Evolutionary conservation across 2,329 filamentous ascomycete species (phyloP).

Genomic region (Ophiobolus disseminans): DNA sequence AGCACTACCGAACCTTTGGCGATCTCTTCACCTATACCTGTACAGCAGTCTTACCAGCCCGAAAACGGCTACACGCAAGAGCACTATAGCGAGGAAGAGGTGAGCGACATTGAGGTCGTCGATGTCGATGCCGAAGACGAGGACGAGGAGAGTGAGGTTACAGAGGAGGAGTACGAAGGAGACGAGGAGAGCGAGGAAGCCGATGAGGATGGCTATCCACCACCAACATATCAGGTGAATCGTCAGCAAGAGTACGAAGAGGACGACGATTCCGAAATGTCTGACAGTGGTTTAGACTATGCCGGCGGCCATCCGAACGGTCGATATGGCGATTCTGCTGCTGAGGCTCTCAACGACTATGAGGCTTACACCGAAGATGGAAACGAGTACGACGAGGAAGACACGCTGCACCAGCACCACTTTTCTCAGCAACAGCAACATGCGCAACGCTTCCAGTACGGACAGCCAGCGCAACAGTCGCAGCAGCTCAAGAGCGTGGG

Average conservation of each 20-base stretch:
- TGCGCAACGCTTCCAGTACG: neutral
- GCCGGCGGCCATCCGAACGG: conserved; percentile 13
- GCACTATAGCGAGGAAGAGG: conserved; percentile 17
- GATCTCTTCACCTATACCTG: conserved; percentile 32
- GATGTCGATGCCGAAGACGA: conserved; percentile 18
- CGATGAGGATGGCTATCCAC: conserved; percentile 1
- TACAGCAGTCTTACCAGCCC: conserved; percentile 26
- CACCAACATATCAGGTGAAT: conserved; percentile 1
- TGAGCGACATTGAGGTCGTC: conserved; percentile 14
- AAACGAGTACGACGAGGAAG: conserved; percentile 15
- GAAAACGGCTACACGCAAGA: conserved; percentile 12
- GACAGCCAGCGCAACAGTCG: neutral
- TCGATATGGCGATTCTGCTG: neutral
- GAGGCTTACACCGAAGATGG: conserved; percentile 15
- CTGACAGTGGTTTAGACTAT: conserved; percentile 20
- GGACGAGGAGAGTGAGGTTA: conserved; percentile 12
- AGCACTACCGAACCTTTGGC: conserved; percentile 27
- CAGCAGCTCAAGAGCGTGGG: conserved; percentile 19
- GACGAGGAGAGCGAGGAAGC: conserved; percentile 17
- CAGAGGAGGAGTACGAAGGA: conserved; percentile 18
- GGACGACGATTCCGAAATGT: conserved; percentile 19
- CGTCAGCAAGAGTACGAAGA: conserved; percentile 6
- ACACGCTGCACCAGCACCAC: neutral
- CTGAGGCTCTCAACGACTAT: conserved; percentile 13
- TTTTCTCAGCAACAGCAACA: conserved; percentile 3